phyloP scores from a whole-genome alignment of 2,329 filamentous ascomycete genomes.

The Endocalyx cinctus region DNA sequence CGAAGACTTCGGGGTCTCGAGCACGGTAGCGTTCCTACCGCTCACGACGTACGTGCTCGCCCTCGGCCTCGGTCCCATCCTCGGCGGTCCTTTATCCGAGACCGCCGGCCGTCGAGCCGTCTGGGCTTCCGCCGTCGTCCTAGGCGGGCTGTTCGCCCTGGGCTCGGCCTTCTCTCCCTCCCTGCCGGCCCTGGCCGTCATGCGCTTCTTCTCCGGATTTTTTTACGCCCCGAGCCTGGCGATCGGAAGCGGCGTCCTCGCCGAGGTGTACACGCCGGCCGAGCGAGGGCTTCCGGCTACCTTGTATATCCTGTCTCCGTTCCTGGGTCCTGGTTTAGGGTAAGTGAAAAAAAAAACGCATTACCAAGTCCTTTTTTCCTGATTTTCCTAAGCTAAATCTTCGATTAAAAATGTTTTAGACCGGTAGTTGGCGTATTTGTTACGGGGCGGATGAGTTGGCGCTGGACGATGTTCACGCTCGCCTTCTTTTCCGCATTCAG shows the following conservation, averaged over 20 bases:
- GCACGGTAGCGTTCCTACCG: slow-evolving; percentile 53
- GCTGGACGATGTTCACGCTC: slow-evolving; percentile 50
- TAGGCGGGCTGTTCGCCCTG: slow-evolving; percentile 51
- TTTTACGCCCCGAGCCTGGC: slow-evolving; percentile 45
- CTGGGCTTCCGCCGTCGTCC: slow-evolving; percentile 40
- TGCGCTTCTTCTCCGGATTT: slow-evolving; percentile 54
- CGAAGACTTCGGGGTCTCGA: slow-evolving; percentile 47
- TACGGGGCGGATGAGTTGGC: slow-evolving; percentile 41
- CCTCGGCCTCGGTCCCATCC: slow-evolving; percentile 54
- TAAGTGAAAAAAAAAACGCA: slow-evolving; percentile 26
- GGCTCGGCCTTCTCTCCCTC: slow-evolving; percentile 48
- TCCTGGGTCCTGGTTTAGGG: slow-evolving; percentile 49
- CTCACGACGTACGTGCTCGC: slow-evolving; percentile 58
- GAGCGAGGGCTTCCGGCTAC: slow-evolving; percentile 38
- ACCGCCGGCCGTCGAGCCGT: slow-evolving; percentile 50
- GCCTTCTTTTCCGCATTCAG: slow-evolving; percentile 40
- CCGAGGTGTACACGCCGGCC: slow-evolving; percentile 42
- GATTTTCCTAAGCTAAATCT: neutral
- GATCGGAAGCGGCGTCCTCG: slow-evolving; percentile 44
- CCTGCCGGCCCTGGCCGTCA: slow-evolving; percentile 46
- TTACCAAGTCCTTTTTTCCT: neutral
- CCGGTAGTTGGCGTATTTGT: slow-evolving; percentile 48
- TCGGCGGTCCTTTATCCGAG: slow-evolving; percentile 57
- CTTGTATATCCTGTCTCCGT: slow-evolving; percentile 46
- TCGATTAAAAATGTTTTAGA: too few species aligned